Base-by-base conservation (phyloP, 352 stramenopile species). In the Phytophthora rubi region DNA sequence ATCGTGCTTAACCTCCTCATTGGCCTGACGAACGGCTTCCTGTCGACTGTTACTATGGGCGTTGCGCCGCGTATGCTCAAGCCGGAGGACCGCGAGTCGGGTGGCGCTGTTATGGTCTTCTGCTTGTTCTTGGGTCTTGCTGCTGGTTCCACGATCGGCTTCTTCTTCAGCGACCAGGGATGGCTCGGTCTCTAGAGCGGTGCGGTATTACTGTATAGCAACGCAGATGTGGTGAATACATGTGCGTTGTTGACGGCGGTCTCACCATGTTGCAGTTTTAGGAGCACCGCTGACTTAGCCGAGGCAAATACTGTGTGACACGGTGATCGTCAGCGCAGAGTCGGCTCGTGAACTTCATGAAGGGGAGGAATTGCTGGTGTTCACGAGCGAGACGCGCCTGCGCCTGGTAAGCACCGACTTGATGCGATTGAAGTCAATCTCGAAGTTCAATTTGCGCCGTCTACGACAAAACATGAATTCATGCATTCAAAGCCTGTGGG, bases 11-110 rank as follows among this genome's bases (percentile, higher is more conserved):
- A 84, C 63, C 69, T 83, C 6, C 26, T 75, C 37, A 81, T 91
- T 28, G 77, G 79, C 18, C 18, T 92, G 8, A 73, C 71, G 9
- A 86, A 82, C 42, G 81, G 81, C 3, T 62, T 88, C 42, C 62
- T 89, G 26, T 85, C 65, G 15, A 90, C 82, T 8, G 74, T 90
- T n/a, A 91, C 82, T 3, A 89, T 89, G 75, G 79, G 81, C 6
- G 62, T 80, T 1, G 82, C 71, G 2, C 81, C 82, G 6, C 77
- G 75, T 13, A 49, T 91, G 21, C 45, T 90, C 15, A 75, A 81
- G 7, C 76, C 75, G 8, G 72, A 90, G 37, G 82, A 90, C 61
- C 75, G 79, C 10, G 79, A 88, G 62, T 77, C 79, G 9, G 82
- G 73, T 5, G 81, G 82, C 37, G 78, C 76, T 16, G 54, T 92